Percentiles rank a stretch among this genome's conserved stretches.
These are phyloP conservation scores for Mrakia blollopis DNA, from an alignment of 768 basidiomycete genomes.

Conservation along the genomic window DNA sequence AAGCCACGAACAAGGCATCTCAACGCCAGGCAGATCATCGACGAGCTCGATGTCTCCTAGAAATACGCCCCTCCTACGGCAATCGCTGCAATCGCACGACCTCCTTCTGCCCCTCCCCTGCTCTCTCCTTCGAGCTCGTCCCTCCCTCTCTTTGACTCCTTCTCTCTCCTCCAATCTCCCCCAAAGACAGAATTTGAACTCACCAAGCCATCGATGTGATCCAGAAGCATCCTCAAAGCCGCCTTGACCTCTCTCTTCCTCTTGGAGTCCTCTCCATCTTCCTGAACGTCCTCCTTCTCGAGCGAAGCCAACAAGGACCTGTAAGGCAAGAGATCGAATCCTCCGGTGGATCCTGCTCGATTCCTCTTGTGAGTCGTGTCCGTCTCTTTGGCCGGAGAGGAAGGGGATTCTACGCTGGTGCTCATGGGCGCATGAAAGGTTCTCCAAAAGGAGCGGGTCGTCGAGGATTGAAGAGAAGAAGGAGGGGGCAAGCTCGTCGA, in stretches of 20 bases:
- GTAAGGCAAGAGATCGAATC: slow-evolving; percentile 22
- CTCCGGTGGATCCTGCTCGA: not conserved
- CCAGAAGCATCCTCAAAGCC: slow-evolving; percentile 17
- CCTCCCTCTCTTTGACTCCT: too few species aligned
- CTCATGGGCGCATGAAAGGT: too few species aligned
- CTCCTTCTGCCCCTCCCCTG: not conserved
- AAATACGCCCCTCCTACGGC: not conserved
- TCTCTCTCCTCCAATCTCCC: not conserved
- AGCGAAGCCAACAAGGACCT: slow-evolving; percentile 3
- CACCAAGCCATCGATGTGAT: slow-evolving; percentile 58
- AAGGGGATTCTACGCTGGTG: too few species aligned
- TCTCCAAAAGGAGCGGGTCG: too few species aligned
- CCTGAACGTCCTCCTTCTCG: not conserved
- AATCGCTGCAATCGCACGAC: not conserved
- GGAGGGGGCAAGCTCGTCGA: too few species aligned
- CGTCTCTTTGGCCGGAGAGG: too few species aligned
- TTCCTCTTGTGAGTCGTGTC: not conserved
- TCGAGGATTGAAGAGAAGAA: too few species aligned
- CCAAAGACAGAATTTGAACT: slow-evolving; percentile 34
- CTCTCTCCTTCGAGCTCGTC: not conserved
- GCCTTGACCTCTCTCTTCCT: slow-evolving; percentile 5
- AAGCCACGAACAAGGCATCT: too few species aligned
- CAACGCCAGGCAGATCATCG: not conserved
- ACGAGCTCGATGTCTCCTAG: not conserved
- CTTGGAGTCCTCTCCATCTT: not conserved